Conservation (phyloP, 139 green algal species). For the Chlorella sp. region DNA sequence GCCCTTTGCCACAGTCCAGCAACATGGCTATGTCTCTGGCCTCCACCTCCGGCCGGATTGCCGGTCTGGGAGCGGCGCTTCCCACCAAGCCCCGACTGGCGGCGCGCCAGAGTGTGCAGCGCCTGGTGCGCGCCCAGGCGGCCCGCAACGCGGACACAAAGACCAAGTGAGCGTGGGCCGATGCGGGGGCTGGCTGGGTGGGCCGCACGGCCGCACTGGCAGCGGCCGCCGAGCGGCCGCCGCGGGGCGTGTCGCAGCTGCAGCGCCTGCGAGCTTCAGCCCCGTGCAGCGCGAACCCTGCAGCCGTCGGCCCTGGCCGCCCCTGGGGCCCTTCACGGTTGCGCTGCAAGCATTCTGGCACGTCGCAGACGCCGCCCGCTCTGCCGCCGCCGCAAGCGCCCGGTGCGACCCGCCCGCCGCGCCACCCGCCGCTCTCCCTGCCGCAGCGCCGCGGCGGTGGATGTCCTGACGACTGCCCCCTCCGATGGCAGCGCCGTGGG, state of each 20-base stretch:
- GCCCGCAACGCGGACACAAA: too few relatives aligned
- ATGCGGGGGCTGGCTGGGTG: neutral
- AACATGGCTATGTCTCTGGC: too few relatives aligned
- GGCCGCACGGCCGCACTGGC: neutral
- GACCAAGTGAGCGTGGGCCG: slow-evolving; percentile 11
- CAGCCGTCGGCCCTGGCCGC: too few relatives aligned
- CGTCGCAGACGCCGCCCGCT: neutral
- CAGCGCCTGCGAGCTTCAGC: neutral
- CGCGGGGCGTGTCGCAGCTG: slow-evolving; percentile 6
- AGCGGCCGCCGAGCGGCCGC: neutral
- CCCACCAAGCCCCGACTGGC: too few relatives aligned
- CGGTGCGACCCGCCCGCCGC: neutral
- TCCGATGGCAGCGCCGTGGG: neutral
- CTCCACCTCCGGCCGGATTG: too few relatives aligned
- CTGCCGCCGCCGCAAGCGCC: neutral
- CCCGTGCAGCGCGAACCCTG: neutral
- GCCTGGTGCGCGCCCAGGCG: too few relatives aligned
- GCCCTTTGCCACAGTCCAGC: too few relatives aligned
- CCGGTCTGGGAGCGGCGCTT: too few relatives aligned
- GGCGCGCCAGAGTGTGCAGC: too few relatives aligned
- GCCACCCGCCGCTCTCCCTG: too few relatives aligned
- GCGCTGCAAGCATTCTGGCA: too few relatives aligned
- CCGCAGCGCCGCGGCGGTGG: slow-evolving; percentile 14
- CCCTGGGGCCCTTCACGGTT: too few relatives aligned
- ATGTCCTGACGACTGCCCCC: neutral